Evolutionary conservation across 768 basidiomycete genomes (phyloP).

Genomic region (Leccinum pellstonianum): DNA sequence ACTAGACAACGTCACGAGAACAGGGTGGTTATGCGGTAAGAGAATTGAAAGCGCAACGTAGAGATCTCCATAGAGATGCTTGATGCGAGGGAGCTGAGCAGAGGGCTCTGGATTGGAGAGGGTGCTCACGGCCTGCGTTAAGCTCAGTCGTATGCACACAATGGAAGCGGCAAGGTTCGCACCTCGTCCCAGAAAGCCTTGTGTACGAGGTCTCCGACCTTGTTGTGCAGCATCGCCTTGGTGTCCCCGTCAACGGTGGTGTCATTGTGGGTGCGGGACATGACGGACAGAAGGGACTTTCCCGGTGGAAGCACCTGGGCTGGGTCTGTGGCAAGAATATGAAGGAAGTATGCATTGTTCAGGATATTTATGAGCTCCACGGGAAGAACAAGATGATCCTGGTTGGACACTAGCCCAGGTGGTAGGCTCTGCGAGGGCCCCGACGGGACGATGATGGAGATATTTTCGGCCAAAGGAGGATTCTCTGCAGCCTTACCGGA

Average conservation of each 20-base stretch:
- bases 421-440: background rate
- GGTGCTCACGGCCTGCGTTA: constrained; percentile 49
- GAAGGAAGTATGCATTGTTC: constrained; percentile 64
- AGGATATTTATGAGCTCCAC: constrained; percentile 54
- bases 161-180: constrained; percentile 21
- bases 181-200: constrained; percentile 78
- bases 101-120: constrained; percentile 60
- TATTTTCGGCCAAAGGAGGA: constrained; percentile 2
- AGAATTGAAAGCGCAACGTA: constrained; percentile 50
- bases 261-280: constrained; percentile 34
- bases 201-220: constrained; percentile 50
- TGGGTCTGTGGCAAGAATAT: constrained; percentile 64
- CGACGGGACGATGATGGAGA: constrained; percentile 20
- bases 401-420: constrained; percentile 23
- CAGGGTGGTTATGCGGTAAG: constrained; percentile 53
- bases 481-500: background rate
- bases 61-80: constrained; percentile 54
- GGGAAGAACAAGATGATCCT: constrained; percentile 40
- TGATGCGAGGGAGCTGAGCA: constrained; percentile 57
- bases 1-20: constrained; percentile 51
- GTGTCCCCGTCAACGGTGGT: constrained; percentile 16
- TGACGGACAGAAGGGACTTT: constrained; percentile 68
- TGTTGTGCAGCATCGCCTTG: constrained; percentile 42
- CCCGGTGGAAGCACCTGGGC: constrained; percentile 61
- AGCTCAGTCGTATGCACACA: constrained; percentile 20